Base-by-base conservation (phyloP, 2,329 filamentous ascomycete species). In the Clarireedia homoeocarpa region DNA sequence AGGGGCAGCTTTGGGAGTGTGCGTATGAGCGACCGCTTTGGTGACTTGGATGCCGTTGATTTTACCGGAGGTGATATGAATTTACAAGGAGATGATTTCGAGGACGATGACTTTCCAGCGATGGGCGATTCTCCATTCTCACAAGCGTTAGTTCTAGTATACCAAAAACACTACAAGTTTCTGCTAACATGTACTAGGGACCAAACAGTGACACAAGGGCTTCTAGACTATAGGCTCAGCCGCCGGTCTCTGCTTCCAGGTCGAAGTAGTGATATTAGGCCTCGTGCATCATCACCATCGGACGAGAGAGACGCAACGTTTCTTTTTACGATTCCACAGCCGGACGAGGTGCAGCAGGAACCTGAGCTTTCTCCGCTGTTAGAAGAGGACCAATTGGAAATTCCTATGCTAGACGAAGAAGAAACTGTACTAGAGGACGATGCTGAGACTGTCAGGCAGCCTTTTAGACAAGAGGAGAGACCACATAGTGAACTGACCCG, bases 11-110 rank as follows among this genome's bases (percentile, higher is more conserved):
- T 83, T 60, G 79, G 75, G 0, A 81, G 76, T 58, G 69, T 75
- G 53, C 72, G 77, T 24, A 73, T 78, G 66, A 84, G 80, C 62
- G 81, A 84, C 65, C 76, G 72, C 45, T 76, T 75, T 53, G 67
- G 61, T 17, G 64, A 69, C 55, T 34, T 68, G 30, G 65, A 63
- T 48, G 63, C 66, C 4, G 51, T 60, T 15, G 62, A 61, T 5
- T 44, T 62, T 23, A 63, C 51, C 14, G 44, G 48, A 40, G 59
- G 66, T 49, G 60, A 17, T 1, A 60, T 65, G 47, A 66, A 69
- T 50, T 66, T 61, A 27, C 61, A 60, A 24, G 60, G 62, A 42
- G 60, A 62, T 36, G 59, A 63, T 45, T 55, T 60, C 12, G 61
- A 60, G 27, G 61, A 61, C 39, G 60, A 63, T 36, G 59, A 63